These are phyloP conservation scores for Coccomyxa sp. DNA, from an alignment of 139 green algal genomes.

Conservation along the genomic window DNA sequence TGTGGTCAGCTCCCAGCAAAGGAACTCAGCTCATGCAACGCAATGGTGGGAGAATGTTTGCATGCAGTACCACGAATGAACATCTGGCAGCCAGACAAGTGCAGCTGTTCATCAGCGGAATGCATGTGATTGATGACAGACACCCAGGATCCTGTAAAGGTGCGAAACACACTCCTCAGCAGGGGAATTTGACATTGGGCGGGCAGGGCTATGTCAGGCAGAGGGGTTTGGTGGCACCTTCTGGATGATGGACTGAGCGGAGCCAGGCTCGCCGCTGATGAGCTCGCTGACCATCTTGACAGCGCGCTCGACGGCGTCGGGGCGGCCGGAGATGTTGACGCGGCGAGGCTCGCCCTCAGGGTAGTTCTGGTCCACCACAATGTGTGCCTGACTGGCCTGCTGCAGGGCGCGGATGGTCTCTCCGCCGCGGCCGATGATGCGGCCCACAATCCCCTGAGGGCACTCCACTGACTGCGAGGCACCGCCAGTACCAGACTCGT, in stretches of 20 bases:
- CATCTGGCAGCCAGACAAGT: not conserved
- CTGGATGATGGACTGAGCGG: conserved; percentile 73
- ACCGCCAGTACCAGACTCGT: conserved; percentile 5
- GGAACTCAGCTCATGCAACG: not conserved
- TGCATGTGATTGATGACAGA: too few species aligned
- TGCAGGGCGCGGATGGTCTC: conserved; percentile 97
- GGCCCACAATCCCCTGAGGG: conserved; percentile 77
- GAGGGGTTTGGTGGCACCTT: conserved; percentile 47
- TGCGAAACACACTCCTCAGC: too few species aligned
- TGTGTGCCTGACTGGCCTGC: conserved; percentile 76
- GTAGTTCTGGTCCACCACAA: conserved; percentile 56
- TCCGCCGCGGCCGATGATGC: conserved; percentile 91
- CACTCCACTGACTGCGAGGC: conserved; percentile 50
- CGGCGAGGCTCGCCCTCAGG: conserved; percentile 50
- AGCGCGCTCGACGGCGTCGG: conserved; percentile 59
- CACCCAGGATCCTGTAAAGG: too few species aligned
- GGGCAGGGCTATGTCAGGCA: too few species aligned
- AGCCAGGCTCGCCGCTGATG: conserved; percentile 75
- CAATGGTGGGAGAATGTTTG: too few species aligned
- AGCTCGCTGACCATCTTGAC: conserved; percentile 78
- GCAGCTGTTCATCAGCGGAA: not conserved
- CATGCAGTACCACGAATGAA: not conserved
- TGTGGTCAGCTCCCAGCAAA: not conserved
- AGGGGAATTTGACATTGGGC: too few species aligned
- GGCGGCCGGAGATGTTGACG: conserved; percentile 65